phyloP scores from a whole-genome alignment of 352 stramenopile species.

The Phytophthora sojae region DNA sequence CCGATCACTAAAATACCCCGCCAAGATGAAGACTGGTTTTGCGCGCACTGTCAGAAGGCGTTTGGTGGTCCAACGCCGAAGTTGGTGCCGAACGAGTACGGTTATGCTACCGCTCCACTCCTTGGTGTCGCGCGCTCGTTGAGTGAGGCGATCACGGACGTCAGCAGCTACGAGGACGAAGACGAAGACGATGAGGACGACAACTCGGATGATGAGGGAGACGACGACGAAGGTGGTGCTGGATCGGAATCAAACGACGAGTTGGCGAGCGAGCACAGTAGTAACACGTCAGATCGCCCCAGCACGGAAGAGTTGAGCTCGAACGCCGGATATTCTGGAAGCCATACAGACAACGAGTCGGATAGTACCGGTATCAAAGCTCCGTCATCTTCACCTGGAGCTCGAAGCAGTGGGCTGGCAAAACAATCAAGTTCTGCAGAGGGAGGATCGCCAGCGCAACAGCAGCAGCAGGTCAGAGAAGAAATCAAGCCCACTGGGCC shows the following conservation, averaged over 20 bases:
- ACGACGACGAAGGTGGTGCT: background rate
- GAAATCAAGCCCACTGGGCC: background rate
- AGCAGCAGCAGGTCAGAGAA: conserved; percentile 6
- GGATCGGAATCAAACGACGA: conserved; percentile 12
- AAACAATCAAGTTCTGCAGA: conserved; percentile 1
- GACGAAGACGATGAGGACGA: conserved; percentile 10
- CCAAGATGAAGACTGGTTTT: conserved; percentile 71
- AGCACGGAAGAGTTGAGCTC: conserved; percentile 21
- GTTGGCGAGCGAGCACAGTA: conserved; percentile 4
- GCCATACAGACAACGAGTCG: conserved; percentile 34
- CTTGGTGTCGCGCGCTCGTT: conserved; percentile 13
- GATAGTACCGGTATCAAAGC: conserved; percentile 24
- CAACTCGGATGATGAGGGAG: conserved; percentile 22
- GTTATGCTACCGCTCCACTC: conserved; percentile 12
- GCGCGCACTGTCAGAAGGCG: conserved; percentile 40
- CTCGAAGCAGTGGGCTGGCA: background rate
- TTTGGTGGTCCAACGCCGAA: conserved; percentile 32
- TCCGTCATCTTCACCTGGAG: conserved; percentile 6
- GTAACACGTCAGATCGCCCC: conserved; percentile 14
- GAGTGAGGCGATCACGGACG: conserved; percentile 19
- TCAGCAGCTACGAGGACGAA: conserved; percentile 24
- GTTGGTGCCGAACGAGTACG: conserved; percentile 32
- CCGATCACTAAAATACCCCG: conserved; percentile 60
- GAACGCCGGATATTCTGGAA: conserved; percentile 10
- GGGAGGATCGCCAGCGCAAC: conserved; percentile 1